Evolutionary conservation across 1,139 yeast species (phyloP).

Genomic region (Debaryomycetaceae sp.): DNA sequence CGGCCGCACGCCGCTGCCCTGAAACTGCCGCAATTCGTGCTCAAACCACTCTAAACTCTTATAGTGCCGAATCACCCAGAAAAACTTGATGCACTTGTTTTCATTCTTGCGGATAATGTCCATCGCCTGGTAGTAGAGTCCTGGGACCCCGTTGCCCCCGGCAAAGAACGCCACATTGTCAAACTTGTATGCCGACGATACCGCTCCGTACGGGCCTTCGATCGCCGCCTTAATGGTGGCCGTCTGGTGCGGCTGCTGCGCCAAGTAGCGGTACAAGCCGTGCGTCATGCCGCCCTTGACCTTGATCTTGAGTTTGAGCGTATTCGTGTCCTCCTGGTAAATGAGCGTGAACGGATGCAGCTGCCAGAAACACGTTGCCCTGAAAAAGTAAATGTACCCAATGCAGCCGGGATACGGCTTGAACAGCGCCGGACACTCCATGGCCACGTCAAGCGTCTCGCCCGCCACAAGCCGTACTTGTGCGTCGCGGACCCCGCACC

Average conservation of each 20-base stretch:
- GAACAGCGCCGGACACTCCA: slow-evolving; percentile 27
- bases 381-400: slow-evolving; percentile 28
- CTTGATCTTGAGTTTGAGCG: slow-evolving; percentile 23
- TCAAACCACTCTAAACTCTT: slow-evolving; percentile 20
- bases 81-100: slow-evolving; percentile 20
- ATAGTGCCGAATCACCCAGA: slow-evolving; percentile 40
- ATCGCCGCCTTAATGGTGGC: slow-evolving; percentile 22
- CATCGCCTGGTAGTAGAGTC: slow-evolving; percentile 24
- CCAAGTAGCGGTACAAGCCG: slow-evolving; percentile 27
- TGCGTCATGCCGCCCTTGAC: slow-evolving; percentile 30
- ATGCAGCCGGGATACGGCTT: slow-evolving; percentile 29
- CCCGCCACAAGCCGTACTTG: slow-evolving; percentile 35
- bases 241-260: slow-evolving; percentile 32
- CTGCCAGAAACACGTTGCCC: slow-evolving; percentile 41
- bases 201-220: slow-evolving; percentile 35
- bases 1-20: slow-evolving; percentile 22
- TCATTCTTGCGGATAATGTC: slow-evolving; percentile 11
- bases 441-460: slow-evolving; percentile 31
- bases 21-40: slow-evolving; percentile 14
- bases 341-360: slow-evolving; percentile 48
- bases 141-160: slow-evolving; percentile 72
- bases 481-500: slow-evolving; percentile 43
- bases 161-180: slow-evolving; percentile 44
- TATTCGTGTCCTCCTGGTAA: slow-evolving; percentile 16
- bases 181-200: slow-evolving; percentile 30